Conservation (phyloP, 345 rosid species). For the Hibiscus trionum region DNA sequence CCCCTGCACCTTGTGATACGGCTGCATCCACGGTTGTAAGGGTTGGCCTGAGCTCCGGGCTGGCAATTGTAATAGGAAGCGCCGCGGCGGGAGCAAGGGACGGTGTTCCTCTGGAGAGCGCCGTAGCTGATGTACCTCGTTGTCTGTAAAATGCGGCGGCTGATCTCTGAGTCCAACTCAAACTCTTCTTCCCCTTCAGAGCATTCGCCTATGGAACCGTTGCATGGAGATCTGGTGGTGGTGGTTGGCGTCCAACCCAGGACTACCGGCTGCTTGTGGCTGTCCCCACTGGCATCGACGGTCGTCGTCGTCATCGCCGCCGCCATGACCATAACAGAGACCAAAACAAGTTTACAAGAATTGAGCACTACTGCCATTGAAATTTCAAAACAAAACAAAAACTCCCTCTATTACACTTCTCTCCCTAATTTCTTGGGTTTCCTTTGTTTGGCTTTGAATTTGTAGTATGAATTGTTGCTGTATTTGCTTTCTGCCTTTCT, state of each 20-base stretch:
- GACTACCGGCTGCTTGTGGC: conserved; percentile 18
- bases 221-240: conserved; percentile 37
- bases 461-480: not conserved
- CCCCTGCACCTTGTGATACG: conserved; percentile 79
- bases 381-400: not conserved
- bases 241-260: conserved; percentile 41
- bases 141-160: conserved; percentile 78
- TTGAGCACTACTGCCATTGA: conserved; percentile 21
- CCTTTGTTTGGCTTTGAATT: not conserved
- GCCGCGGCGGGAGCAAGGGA: conserved; percentile 89
- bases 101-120: conserved; percentile 80
- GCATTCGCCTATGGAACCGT: conserved; percentile 50
- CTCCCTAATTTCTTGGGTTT: not conserved
- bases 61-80: conserved; percentile 90
- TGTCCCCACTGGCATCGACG: conserved; percentile 36
- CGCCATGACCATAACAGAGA: conserved; percentile 30
- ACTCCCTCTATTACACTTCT: not conserved
- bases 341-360: conserved; percentile 14
- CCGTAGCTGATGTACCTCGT: conserved; percentile 80
- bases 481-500: not conserved
- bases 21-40: conserved; percentile 84
- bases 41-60: conserved; percentile 72
- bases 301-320: conserved; percentile 7
- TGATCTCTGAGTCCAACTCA: conserved; percentile 68
- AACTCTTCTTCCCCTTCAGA: conserved; percentile 45